phyloP scores from a whole-genome alignment of 179 eudicot species.

The Beta corolliflora region DNA sequence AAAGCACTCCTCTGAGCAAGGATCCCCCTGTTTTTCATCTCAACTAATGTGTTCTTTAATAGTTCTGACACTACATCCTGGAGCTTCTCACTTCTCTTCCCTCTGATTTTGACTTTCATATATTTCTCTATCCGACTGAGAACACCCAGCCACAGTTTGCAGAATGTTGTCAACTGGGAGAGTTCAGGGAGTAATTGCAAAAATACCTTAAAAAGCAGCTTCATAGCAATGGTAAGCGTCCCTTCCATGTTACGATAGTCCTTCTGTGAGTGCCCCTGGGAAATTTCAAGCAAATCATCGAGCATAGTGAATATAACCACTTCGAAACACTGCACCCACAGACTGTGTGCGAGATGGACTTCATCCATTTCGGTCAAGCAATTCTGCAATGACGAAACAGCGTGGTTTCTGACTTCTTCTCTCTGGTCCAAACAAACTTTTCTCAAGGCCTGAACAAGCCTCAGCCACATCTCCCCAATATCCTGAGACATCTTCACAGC shows the following conservation, averaged over 20 bases:
- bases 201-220: conserved; percentile 65
- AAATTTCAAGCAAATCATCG: conserved; percentile 68
- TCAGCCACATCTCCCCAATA: conserved; percentile 78
- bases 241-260: conserved; percentile 75
- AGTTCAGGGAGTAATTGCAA: conserved; percentile 54
- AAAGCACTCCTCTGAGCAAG: conserved; percentile 54
- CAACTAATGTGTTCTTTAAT: conserved; percentile 53
- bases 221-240: conserved; percentile 50
- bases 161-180: conserved; percentile 49
- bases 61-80: conserved; percentile 66
- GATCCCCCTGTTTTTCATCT: conserved; percentile 56
- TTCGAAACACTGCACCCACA: conserved; percentile 72
- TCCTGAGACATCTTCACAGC: conserved; percentile 56
- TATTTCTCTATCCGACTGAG: conserved; percentile 62
- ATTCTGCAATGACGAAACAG: conserved; percentile 48
- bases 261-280: conserved; percentile 60
- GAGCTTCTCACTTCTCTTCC: conserved; percentile 63
- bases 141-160: conserved; percentile 68
- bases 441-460: conserved; percentile 67
- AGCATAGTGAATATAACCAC: conserved; percentile 66
- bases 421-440: conserved; percentile 72
- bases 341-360: conserved; percentile 40
- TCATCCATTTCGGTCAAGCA: conserved; percentile 58
- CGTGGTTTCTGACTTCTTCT: conserved; percentile 68
- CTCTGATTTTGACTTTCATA: conserved; percentile 64